These are phyloP conservation scores for Wilcoxina mikolae DNA, from an alignment of 495 filamentous ascomycete species.

Conservation along the genomic window DNA sequence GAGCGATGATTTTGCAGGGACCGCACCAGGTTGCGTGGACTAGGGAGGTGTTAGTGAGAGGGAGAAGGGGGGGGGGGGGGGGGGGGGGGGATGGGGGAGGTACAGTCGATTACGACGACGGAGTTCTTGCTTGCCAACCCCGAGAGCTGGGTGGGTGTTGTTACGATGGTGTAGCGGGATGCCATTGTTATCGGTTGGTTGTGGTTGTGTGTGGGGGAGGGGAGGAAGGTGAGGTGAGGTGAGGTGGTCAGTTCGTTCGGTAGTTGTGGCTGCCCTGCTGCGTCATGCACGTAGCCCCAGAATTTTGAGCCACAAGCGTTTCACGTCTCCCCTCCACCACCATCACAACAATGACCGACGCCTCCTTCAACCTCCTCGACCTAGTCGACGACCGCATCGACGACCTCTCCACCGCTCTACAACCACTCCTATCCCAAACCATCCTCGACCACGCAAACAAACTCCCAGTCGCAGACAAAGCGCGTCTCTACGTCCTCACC, in stretches of 20 bases:
- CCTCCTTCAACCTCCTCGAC: slow-evolving; percentile 44
- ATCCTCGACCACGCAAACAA: slow-evolving; percentile 56
- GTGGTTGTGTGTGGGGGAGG: background rate
- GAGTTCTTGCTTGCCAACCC: slow-evolving; percentile 17
- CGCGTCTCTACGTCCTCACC: slow-evolving; percentile 70
- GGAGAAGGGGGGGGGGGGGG: background rate
- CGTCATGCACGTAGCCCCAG: background rate
- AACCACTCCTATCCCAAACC: slow-evolving; percentile 48
- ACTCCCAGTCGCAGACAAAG: slow-evolving; percentile 81
- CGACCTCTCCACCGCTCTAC: slow-evolving; percentile 55
- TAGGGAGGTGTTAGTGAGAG: slow-evolving; percentile 5
- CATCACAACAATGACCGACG: slow-evolving; percentile 2
- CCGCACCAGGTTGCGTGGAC: slow-evolving; percentile 52
- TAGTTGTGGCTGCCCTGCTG: too few relatives aligned
- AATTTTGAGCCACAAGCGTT: background rate
- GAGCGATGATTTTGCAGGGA: slow-evolving; percentile 54
- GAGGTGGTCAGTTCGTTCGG: background rate
- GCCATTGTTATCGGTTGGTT: background rate
- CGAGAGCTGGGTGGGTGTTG: slow-evolving; percentile 18
- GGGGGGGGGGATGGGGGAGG: background rate
- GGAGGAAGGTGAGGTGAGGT: background rate
- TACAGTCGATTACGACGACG: slow-evolving; percentile 26
- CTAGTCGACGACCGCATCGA: slow-evolving; percentile 62
- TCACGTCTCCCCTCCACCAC: background rate
- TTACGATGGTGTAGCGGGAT: background rate